Evolutionary conservation across 306 rosid genomes (phyloP).

Genomic region (Lablab purpureus): DNA sequence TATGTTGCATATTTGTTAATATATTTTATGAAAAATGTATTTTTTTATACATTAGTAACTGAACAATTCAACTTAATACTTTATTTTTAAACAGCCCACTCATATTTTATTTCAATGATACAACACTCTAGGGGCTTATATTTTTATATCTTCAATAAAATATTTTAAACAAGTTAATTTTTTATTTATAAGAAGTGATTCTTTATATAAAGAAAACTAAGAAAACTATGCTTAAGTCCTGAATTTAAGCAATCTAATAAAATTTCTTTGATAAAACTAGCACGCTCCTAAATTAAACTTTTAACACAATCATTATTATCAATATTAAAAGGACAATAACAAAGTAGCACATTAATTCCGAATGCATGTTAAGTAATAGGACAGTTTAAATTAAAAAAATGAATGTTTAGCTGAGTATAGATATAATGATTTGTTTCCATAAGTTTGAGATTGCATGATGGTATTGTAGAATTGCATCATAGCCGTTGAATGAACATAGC

Average conservation of each 20-base stretch:
- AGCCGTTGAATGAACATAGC: slow-evolving; percentile 45
- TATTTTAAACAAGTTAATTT: no score
- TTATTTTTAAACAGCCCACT: no score
- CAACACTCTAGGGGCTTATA: no score
- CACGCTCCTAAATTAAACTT: neutral
- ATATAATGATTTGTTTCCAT: slow-evolving; percentile 28
- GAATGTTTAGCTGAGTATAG: neutral
- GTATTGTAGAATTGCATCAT: slow-evolving; percentile 40
- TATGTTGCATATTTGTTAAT: no score
- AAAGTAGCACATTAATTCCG: neutral
- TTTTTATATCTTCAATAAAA: no score
- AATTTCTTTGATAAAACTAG: neutral
- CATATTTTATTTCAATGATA: no score
- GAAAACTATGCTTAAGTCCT: neutral
- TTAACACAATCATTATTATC: slow-evolving; percentile 7
- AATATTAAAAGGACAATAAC: neutral
- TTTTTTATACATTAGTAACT: no score
- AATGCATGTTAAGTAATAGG: neutral
- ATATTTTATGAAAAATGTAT: no score
- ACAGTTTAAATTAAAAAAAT: neutral
- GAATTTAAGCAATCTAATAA: neutral
- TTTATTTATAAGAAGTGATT: no score
- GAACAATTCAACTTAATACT: no score
- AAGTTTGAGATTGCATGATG: slow-evolving; percentile 19
- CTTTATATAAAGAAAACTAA: neutral